A percentile compares a stretch with the other conserved stretches of the same genome.
Conservation (phyloP, 176 grass and related monocot genomes). For the Miscanthus lutarioriparius region DNA sequence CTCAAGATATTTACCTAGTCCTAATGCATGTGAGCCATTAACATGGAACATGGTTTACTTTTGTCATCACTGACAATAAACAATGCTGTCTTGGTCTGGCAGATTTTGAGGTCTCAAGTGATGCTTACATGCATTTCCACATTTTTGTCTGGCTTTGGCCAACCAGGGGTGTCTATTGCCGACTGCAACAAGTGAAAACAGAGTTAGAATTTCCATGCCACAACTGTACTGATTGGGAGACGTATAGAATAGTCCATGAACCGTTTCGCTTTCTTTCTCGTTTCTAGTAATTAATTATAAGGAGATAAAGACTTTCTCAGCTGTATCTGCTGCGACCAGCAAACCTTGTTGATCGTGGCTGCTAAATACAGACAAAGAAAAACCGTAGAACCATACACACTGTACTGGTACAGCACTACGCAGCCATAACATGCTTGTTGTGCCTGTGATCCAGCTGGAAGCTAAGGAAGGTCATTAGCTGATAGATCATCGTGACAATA, state of each 20-base stretch:
- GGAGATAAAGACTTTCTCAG: neutral
- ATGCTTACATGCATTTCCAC: neutral
- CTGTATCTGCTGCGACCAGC: neutral
- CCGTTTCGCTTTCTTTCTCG: neutral
- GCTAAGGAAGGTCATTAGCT: neutral
- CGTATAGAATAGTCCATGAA: neutral
- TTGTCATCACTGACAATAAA: neutral
- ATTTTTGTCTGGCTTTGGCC: neutral
- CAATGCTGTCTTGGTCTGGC: neutral
- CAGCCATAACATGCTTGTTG: neutral
- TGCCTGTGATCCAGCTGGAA: constrained; percentile 8
- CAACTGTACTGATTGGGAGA: neutral
- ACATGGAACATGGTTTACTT: neutral
- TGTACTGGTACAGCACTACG: neutral
- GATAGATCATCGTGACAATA: neutral
- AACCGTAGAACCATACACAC: constrained; percentile 1
- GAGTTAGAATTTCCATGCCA: neutral
- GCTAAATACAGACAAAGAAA: constrained; percentile 37
- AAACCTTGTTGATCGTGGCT: neutral
- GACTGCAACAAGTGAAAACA: neutral
- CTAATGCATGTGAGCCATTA: neutral
- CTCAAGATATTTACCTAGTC: neutral
- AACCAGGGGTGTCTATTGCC: neutral
- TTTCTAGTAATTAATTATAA: neutral
- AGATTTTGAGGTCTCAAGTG: neutral